These are phyloP conservation scores for Nepenthes mirabilis DNA, from an alignment of 148 eudicot genomes.

Conservation along the genomic window DNA sequence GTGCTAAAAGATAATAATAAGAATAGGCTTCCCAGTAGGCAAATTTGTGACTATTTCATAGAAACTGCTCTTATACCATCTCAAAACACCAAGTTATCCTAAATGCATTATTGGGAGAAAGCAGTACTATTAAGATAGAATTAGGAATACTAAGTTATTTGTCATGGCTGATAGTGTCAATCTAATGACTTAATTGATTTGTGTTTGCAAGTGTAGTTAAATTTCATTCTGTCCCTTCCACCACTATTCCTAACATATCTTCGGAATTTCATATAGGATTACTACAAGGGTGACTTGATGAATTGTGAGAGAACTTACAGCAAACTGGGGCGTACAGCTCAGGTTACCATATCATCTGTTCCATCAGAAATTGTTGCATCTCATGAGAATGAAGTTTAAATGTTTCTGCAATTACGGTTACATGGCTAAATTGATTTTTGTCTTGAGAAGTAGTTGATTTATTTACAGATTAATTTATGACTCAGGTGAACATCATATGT, in stretches of 20 bases:
- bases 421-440: not conserved
- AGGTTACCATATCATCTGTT: conserved; percentile 23
- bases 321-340: conserved; percentile 81
- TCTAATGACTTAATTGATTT: too few relatives aligned
- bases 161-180: not conserved
- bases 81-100: too few relatives aligned
- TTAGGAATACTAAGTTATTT: not conserved
- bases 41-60: too few relatives aligned
- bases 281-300: conserved; percentile 57
- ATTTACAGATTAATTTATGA: not conserved
- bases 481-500: conserved; percentile 75
- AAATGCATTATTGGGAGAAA: too few relatives aligned
- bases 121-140: too few relatives aligned
- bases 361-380: not conserved
- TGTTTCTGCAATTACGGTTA: not conserved
- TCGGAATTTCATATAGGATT: conserved; percentile 31
- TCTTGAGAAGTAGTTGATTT: not conserved
- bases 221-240: not conserved
- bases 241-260: not conserved
- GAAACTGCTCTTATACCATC: too few relatives aligned
- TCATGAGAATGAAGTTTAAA: not conserved
- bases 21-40: too few relatives aligned
- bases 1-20: too few relatives aligned
- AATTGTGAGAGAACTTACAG: conserved; percentile 69
- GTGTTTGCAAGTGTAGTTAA: not conserved